A percentile compares a stretch with the other conserved stretches of the same genome.
Evolutionary conservation across 2,329 filamentous ascomycete species (phyloP).

Genomic region (Colletotrichum sp.): DNA sequence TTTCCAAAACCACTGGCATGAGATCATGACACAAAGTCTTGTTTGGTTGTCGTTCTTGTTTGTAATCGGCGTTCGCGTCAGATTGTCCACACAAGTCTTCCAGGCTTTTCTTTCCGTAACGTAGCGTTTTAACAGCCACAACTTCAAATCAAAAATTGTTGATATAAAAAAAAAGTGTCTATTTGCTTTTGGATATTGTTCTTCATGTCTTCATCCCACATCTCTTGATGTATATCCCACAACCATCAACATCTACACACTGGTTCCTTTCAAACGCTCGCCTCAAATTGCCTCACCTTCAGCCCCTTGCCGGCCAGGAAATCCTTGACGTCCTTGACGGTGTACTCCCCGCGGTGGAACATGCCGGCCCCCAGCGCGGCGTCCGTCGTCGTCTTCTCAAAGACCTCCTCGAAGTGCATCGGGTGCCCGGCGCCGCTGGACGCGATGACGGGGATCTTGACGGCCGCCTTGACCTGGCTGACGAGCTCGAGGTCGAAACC

Average conservation of each 20-base stretch:
- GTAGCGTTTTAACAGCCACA: neutral
- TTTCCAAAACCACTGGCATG: neutral
- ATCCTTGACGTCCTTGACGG: constrained; percentile 92
- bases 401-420: constrained; percentile 89
- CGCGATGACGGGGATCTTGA: constrained; percentile 93
- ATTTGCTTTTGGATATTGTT: neutral
- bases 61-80: constrained; percentile 7
- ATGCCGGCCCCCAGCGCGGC: constrained; percentile 95
- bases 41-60: neutral
- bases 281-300: constrained; percentile 80
- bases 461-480: constrained; percentile 81
- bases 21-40: neutral
- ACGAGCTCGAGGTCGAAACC: constrained; percentile 96
- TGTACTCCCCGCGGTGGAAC: constrained; percentile 96
- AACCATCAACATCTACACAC: neutral
- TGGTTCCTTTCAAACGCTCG: constrained; percentile 35
- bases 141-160: neutral
- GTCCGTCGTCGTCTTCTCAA: constrained; percentile 83
- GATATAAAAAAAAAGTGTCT: neutral
- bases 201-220: neutral
- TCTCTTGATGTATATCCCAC: neutral
- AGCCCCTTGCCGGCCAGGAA: constrained; percentile 74
- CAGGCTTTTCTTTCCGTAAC: constrained; percentile 10
- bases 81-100: neutral
- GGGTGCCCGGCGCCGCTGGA: constrained; percentile 91